Conservation (phyloP, 257 asterid species). For the Gentiana dahurica region DNA sequence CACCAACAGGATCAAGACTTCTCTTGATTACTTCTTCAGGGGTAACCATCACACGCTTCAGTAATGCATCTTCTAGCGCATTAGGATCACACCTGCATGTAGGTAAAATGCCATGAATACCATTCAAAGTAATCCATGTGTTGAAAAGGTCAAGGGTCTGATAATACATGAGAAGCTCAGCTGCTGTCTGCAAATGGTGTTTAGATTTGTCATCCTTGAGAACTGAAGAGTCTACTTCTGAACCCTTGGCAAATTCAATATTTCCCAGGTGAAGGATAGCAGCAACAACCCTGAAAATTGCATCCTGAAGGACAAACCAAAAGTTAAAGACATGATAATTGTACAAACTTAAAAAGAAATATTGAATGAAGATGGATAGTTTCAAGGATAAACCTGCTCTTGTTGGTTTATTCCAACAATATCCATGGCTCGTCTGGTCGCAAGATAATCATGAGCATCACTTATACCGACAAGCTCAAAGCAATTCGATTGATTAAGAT, state of each 20-base stretch:
- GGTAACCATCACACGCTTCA: conserved; percentile 96
- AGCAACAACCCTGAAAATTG: conserved; percentile 97
- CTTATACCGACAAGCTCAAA: conserved; percentile 69
- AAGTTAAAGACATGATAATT: conserved; percentile 10
- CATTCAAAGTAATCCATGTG: conserved; percentile 4
- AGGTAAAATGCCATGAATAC: conserved; percentile 5
- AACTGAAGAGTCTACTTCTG: conserved; percentile 76
- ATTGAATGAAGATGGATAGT: conserved; percentile 8
- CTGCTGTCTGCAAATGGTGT: conserved; percentile 73
- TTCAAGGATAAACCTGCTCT: conserved; percentile 59
- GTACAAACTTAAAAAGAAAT: not conserved
- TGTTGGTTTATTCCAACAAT: conserved; percentile 82
- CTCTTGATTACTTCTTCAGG: conserved; percentile 98
- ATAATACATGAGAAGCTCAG: conserved; percentile 87
- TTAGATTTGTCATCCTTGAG: conserved; percentile 85
- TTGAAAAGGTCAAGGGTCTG: conserved; percentile 12
- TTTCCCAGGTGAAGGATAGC: conserved; percentile 94
- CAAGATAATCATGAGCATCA: conserved; percentile 91
- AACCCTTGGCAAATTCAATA: conserved; percentile 64
- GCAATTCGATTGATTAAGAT: conserved; percentile 90
- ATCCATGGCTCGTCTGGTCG: conserved; percentile 98
- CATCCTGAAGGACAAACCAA: conserved; percentile 49
- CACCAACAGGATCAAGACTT: conserved; percentile 94
- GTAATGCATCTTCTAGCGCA: conserved; percentile 73
- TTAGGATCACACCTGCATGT: conserved; percentile 60